These are phyloP conservation scores for Pleurostoma richardsiae DNA, from an alignment of 2,329 filamentous ascomycete species.

Conservation along the genomic window DNA sequence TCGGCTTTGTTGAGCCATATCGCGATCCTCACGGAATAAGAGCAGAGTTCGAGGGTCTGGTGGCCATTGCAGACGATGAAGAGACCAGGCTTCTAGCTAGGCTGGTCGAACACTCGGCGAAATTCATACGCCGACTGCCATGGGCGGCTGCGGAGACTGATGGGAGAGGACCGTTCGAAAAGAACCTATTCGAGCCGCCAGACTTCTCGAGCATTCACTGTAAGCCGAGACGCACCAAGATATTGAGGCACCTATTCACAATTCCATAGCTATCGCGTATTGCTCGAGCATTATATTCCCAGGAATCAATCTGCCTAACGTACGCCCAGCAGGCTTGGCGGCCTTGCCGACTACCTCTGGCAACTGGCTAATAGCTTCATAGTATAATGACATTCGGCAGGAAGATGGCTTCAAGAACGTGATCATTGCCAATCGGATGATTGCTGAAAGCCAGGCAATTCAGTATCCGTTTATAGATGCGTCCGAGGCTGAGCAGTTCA, in stretches of 20 bases:
- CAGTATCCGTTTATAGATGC: slow-evolving; percentile 52
- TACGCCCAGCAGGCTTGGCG: background rate
- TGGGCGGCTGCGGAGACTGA: slow-evolving; percentile 46
- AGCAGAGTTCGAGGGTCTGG: slow-evolving; percentile 55
- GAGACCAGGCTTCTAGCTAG: slow-evolving; percentile 55
- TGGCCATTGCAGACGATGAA: slow-evolving; percentile 59
- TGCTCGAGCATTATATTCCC: slow-evolving; percentile 36
- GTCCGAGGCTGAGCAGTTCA: slow-evolving; percentile 55
- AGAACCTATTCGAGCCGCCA: slow-evolving; percentile 64
- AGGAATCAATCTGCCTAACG: slow-evolving; percentile 33
- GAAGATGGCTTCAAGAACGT: slow-evolving; percentile 62
- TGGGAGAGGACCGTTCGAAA: slow-evolving; percentile 58
- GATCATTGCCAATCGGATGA: slow-evolving; percentile 53
- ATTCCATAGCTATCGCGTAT: slow-evolving; percentile 29
- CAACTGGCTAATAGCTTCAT: background rate
- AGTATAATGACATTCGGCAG: slow-evolving; percentile 54
- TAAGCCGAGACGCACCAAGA: slow-evolving; percentile 29
- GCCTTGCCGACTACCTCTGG: no score
- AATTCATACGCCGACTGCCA: slow-evolving; percentile 63
- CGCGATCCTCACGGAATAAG: slow-evolving; percentile 54
- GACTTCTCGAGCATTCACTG: slow-evolving; percentile 71
- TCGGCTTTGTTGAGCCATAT: slow-evolving; percentile 61
- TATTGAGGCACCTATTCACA: no score
- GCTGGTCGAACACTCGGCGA: slow-evolving; percentile 58
- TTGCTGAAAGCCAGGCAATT: slow-evolving; percentile 39